These are phyloP conservation scores for Neofusicoccum laricinum DNA, from an alignment of 2,329 filamentous ascomycete species.

Conservation along the genomic window DNA sequence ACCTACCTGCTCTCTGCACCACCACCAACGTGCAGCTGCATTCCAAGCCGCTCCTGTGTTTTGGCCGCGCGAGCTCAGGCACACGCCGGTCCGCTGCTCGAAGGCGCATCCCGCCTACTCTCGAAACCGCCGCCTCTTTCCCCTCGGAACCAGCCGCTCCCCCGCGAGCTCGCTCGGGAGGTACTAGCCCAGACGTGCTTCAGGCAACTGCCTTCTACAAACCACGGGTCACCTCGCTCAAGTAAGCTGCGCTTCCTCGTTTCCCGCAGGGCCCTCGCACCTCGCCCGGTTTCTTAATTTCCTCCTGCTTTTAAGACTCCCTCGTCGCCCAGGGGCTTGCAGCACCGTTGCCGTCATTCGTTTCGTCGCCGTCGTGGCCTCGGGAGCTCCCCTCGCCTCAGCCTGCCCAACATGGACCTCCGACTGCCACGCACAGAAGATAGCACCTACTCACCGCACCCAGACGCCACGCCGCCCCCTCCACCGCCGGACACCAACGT, in stretches of 20 bases:
- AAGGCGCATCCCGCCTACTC: neutral
- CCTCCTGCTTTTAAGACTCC: neutral
- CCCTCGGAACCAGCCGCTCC: conserved; percentile 12
- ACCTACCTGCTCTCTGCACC: neutral
- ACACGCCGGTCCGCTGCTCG: neutral
- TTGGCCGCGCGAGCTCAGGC: neutral
- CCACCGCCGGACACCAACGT: neutral
- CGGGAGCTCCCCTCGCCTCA: conserved; percentile 6
- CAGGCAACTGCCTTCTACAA: conserved; percentile 1
- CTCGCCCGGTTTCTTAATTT: conserved; percentile 9
- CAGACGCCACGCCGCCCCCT: conserved; percentile 5
- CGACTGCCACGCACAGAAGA: conserved; percentile 12
- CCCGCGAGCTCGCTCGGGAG: conserved; percentile 8
- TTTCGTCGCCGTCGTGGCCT: conserved; percentile 10
- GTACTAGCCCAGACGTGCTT: conserved; percentile 4
- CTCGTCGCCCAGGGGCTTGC: conserved; percentile 9
- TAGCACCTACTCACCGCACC: conserved; percentile 11
- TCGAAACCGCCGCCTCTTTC: conserved; percentile 1
- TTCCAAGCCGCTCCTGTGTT: neutral
- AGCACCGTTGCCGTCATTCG: conserved; percentile 5
- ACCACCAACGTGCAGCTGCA: neutral
- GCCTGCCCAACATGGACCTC: conserved; percentile 13
- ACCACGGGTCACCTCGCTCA: conserved; percentile 1
- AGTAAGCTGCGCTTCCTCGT: conserved; percentile 13
- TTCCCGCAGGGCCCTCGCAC: neutral